Evolutionary conservation across 1,139 yeast species (phyloP), one percentile per base, ranked within the genome.

Genomic region (Yamadazyma jaroonii): DNA sequence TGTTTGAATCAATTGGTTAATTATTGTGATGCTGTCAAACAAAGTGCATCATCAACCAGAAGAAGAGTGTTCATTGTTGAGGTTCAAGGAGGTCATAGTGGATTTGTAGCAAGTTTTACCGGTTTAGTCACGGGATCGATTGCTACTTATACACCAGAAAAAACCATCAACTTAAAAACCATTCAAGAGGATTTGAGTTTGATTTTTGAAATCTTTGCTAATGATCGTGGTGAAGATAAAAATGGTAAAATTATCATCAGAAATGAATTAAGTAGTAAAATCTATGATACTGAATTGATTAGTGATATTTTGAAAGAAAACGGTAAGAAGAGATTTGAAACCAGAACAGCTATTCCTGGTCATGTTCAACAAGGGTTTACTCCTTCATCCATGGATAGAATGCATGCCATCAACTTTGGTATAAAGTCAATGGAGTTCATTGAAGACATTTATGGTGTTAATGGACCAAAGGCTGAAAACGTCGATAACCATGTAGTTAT

Each of bases 301-400:
- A 89, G 95, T 23, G 82, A 86, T 42, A 87, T 92, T 46, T 81
- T 90, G 52, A 79, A 81, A 48, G 84, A 84, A 47, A 92, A 88
- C 52, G 79, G 89, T 30, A 68, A 76, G 36, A 84, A 85, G 36
- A 72, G 75, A 45, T 92, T 89, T 56, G 97, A 90, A 54, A 86
- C 95, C 13, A 84, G 95, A 62, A 89, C 96, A 4, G 98, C 98
- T 11, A 82, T 90, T 39, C 98, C 98, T 9, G 98, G 98, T 22
- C 98, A 92, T 57, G 95, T 84, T 32, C 92, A 84, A 64, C 92
- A 84, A 59, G 94, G 94, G 52, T 81, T 77, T 39, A 68, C 80
- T n/a, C 92, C 94, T 41, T 77, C 87, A 3, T 80, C 89, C 35
- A 81, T 81, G 67, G 94, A 84, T 55, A 71, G 94, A 61, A 79